phyloP scores from a whole-genome alignment of 116 monocot genomes.

The Iris pallida region DNA sequence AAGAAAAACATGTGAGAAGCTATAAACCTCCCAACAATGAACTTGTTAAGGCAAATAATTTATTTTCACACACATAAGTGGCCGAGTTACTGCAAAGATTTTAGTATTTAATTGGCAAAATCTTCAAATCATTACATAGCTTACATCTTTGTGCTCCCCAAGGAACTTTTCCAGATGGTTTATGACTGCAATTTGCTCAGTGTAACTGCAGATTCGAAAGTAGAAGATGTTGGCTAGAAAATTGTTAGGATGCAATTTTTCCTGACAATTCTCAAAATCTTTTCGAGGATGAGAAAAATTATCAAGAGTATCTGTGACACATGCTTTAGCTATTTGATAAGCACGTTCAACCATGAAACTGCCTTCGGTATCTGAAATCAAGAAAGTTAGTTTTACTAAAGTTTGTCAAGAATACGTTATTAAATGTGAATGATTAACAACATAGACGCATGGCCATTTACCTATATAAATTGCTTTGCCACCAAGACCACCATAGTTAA shows the following conservation, averaged over 20 bases:
- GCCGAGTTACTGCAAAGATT: too few relatives aligned
- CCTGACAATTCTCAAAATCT: conserved; percentile 21
- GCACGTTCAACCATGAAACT: conserved; percentile 99
- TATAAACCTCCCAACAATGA: not conserved
- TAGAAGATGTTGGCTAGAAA: conserved; percentile 84
- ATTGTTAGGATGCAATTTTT: conserved; percentile 45
- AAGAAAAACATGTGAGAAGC: too few relatives aligned
- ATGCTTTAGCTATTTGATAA: conserved; percentile 88
- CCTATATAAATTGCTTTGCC: conserved; percentile 96
- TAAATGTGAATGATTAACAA: not conserved
- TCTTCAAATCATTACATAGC: not conserved
- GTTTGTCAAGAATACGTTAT: too few relatives aligned
- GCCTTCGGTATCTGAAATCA: conserved; percentile 84
- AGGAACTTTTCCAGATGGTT: conserved; percentile 81
- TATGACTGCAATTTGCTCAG: conserved; percentile 91
- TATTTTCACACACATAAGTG: too few relatives aligned
- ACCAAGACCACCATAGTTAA: conserved; percentile 71
- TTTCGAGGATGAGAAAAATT: conserved; percentile 28
- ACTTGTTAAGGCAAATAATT: not conserved
- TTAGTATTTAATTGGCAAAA: too few relatives aligned
- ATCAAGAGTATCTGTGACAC: conserved; percentile 47
- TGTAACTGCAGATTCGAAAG: conserved; percentile 94
- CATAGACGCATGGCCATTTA: conserved; percentile 9
- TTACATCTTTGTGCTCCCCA: conserved; percentile 70
- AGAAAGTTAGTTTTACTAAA: not conserved